phyloP scores from a whole-genome alignment of 768 basidiomycete genomes.

The Boletus barrowsii region DNA sequence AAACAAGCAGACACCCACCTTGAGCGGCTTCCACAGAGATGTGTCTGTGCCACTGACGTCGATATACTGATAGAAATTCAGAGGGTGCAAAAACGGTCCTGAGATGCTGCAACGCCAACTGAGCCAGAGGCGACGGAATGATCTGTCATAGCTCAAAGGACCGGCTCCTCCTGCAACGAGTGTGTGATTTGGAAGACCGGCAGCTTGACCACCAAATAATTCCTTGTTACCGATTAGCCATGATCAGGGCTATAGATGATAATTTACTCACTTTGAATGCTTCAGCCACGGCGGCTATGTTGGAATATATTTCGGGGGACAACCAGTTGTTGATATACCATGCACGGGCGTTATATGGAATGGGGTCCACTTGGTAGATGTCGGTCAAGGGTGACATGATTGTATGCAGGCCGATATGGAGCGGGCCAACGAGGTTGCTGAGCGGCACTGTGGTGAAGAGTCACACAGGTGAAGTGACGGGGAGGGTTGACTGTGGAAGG shows the following conservation, averaged over 20 bases:
- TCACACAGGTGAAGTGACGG: constrained; percentile 44
- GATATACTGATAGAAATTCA: constrained; percentile 56
- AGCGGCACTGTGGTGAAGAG: constrained; percentile 47
- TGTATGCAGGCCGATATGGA: constrained; percentile 44
- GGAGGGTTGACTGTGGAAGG: constrained; percentile 30
- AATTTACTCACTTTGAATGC: constrained; percentile 38
- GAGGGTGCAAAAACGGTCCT: constrained; percentile 51
- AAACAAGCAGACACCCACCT: constrained; percentile 30
- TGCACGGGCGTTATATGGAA: constrained; percentile 55
- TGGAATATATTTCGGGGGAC: constrained; percentile 27
- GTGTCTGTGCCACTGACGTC: constrained; percentile 55
- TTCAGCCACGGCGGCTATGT: constrained; percentile 36
- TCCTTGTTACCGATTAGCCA: constrained; percentile 33
- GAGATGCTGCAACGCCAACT: constrained; percentile 48
- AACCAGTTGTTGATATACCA: constrained; percentile 28
- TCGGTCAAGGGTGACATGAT: constrained; percentile 42
- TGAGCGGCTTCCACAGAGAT: constrained; percentile 48
- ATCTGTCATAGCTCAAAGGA: constrained; percentile 59
- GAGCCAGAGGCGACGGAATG: constrained; percentile 55
- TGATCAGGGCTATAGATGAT: background rate
- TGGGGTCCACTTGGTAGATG: constrained; percentile 49
- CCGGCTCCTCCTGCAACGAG: constrained; percentile 44
- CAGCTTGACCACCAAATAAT: constrained; percentile 44
- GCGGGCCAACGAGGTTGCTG: constrained; percentile 49
- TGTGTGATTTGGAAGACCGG: constrained; percentile 47